Evolutionary conservation across 202 grass and related monocot species (phyloP), one percentile per base, ranked within the genome.

Genomic region (Cymbopogon flexuosus): DNA sequence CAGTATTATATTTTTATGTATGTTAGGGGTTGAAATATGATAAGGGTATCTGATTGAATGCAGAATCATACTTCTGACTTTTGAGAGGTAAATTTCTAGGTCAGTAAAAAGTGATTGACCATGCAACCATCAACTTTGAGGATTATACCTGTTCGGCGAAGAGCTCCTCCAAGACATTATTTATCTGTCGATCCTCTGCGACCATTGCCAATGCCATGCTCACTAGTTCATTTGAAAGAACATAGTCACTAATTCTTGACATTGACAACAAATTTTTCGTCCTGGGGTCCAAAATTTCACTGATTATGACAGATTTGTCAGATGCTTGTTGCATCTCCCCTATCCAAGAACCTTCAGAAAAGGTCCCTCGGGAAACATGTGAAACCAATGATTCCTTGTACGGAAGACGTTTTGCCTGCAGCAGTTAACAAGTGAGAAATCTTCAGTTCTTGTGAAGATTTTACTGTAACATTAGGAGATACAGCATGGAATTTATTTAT

Each of bases 141-240:
- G 79, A 81, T 13, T 3, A 59, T 88, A 93, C 91, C 83, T 93
- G 79, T 49, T 93, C 91, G 0, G 85, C 91, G 70, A 93, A 93
- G 52, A 93, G 88, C 66, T 93, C 91, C 69, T 93, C 91, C 65
- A 93, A 85, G 8, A 93, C 85, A 59, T 86, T 77, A 77, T 93
- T 93, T 84, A 93, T 93, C 70, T 93, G 91, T 8, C 85, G 71
- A 72, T 93, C 91, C 66, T 90, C 91, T 43, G 88, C 88, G 41
- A 93, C 91, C 91, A 90, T 93, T 70, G 88, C 91, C 80, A 93
- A 70, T 35, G 88, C 91, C 91, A 93, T 93, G 72, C 91, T 93
- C 76, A 93, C 91, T n/a, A 93, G 88, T 86, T 93, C 91, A 84
- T 93, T 93, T 71, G 91, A 93, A 71, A 93, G 85, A 81, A 93